phyloP scores from a whole-genome alignment of 202 grass and related monocot species.

The Carex arenaria region DNA sequence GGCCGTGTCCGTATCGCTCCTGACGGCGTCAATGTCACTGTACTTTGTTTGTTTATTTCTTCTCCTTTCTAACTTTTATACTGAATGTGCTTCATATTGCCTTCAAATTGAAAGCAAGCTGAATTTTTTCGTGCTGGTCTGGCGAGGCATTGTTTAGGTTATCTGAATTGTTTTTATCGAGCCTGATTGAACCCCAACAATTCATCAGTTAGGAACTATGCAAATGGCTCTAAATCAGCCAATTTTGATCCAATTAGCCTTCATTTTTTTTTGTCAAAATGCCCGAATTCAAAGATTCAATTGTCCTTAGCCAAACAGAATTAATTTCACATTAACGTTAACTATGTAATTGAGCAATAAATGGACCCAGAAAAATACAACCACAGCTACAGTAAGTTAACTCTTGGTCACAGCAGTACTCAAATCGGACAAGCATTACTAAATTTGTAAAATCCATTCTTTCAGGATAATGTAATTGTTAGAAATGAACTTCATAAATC shows the following conservation, averaged over 20 bases:
- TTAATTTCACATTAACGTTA: neutral
- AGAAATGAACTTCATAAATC: neutral
- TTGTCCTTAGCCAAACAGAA: neutral
- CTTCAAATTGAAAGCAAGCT: neutral
- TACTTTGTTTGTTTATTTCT: neutral
- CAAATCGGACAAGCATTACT: neutral
- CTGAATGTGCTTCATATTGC: neutral
- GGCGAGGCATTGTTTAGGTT: too few species aligned
- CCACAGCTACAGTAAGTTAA: neutral
- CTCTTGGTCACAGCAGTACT: neutral
- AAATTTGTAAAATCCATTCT: neutral
- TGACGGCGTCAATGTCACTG: conserved; percentile 85
- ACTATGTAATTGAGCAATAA: neutral
- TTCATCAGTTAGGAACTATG: neutral
- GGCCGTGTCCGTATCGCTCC: conserved; percentile 78
- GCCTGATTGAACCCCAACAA: neutral
- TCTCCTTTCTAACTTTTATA: neutral
- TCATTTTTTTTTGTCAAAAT: neutral
- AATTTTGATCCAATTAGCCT: neutral
- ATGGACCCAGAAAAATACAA: neutral
- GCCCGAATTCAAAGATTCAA: neutral
- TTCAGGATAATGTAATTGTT: neutral
- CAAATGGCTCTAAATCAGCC: neutral
- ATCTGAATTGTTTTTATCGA: neutral
- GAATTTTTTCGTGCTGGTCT: too few species aligned